phyloP scores from a whole-genome alignment of 345 rosid species.

The Linum usitatissimum region DNA sequence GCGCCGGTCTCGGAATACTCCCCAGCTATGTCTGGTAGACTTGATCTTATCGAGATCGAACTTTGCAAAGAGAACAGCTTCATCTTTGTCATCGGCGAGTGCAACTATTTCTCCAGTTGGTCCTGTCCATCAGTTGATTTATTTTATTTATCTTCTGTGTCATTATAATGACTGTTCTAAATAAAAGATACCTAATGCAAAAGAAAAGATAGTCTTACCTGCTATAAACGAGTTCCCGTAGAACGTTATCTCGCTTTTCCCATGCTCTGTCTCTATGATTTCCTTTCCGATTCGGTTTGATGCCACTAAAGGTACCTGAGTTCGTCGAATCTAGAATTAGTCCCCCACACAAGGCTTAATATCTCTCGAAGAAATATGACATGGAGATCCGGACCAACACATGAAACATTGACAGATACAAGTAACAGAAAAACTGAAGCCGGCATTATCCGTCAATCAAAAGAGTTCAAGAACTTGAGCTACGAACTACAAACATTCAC shows the following conservation, averaged over 20 bases:
- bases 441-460: no score
- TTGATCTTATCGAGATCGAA: constrained; percentile 74
- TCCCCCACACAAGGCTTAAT: background rate
- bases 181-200: background rate
- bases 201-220: constrained; percentile 28
- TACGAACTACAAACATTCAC: background rate
- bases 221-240: constrained; percentile 83
- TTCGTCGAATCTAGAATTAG: constrained; percentile 4
- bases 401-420: background rate
- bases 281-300: constrained; percentile 84
- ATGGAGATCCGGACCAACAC: background rate
- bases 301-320: constrained; percentile 72
- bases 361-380: background rate
- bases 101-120: constrained; percentile 74
- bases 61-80: constrained; percentile 64
- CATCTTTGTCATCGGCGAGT: constrained; percentile 58
- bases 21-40: constrained; percentile 76
- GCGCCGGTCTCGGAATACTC: constrained; percentile 78
- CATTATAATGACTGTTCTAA: background rate
- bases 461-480: no score
- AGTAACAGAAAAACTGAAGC: background rate
- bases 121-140: constrained; percentile 34
- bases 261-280: constrained; percentile 65
- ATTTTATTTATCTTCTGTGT: background rate
- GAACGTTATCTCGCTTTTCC: constrained; percentile 67